Evolutionary conservation across 148 eudicot genomes (phyloP).

Genomic region (Talinum fruticosum): DNA sequence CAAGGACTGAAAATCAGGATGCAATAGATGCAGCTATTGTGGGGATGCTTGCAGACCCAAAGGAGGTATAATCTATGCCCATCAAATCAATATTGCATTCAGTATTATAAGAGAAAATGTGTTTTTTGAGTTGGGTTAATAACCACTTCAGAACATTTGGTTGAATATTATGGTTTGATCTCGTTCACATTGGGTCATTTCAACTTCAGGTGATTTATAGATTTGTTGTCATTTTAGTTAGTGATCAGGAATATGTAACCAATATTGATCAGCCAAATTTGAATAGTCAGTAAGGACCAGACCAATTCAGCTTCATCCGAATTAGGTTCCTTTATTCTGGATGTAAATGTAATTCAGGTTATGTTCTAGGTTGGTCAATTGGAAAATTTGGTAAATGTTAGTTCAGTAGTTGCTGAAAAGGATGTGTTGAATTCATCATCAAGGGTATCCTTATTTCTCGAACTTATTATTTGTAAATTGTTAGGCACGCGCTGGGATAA

Average conservation of each 20-base stretch:
- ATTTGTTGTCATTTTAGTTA: neutral
- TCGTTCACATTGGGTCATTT: neutral
- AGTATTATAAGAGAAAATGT: no score
- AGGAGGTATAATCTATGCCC: conserved; percentile 47
- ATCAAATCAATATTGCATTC: neutral
- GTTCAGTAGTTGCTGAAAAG: neutral
- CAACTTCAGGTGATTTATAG: neutral
- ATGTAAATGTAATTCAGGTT: no score
- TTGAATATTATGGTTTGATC: neutral
- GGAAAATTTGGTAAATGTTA: neutral
- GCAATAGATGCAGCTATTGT: conserved; percentile 82
- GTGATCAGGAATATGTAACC: neutral
- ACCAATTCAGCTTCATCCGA: neutral
- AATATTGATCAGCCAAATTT: neutral
- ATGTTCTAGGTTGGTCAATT: neutral
- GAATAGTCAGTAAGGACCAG: neutral
- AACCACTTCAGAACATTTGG: no score
- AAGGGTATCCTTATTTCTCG: neutral
- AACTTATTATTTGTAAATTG: neutral
- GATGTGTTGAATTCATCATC: neutral
- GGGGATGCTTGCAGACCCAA: conserved; percentile 68
- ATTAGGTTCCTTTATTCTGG: neutral
- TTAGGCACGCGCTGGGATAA: conserved; percentile 71
- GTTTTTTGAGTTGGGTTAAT: no score
- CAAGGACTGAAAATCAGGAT: conserved; percentile 75